Evolutionary conservation across 2,329 filamentous ascomycete genomes (phyloP), one percentile per base, ranked within the genome.

Genomic region (Sarocladium oryzae): DNA sequence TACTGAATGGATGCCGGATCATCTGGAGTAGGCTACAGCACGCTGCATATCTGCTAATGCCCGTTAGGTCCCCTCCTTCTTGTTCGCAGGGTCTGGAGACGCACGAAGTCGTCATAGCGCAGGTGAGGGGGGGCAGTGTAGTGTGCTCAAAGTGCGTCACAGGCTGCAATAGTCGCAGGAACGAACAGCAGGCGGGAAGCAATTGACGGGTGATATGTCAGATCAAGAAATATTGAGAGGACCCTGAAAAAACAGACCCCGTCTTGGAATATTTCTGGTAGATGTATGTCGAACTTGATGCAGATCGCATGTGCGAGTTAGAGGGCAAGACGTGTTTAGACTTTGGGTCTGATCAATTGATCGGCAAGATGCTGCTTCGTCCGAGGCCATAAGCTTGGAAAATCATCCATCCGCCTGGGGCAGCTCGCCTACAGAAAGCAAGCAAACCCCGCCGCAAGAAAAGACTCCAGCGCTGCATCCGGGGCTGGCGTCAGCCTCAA

Each of bases 81-180:
- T 23, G 16, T 20, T 23, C 4, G 26, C 8, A 33, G 43, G 26
- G 24, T 48, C 40, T 30, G 21, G 20, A 4, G 43, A 32, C 26
- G 43, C 43, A 48, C 18, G 9, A 21, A 9, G 43, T 48, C 43
- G 43, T 48, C 43, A 48, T 48, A 26, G 26, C n/a, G 43, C 43
- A 48, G 43, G 28, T 21, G 26, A 48, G 43, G 33, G n/a, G 4
- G 24, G 28, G 26, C 16, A 21, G 28, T n/a, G 10, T 24, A 7
- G 16, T 48, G 4, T 48, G 43, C 16, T 45, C 5, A 11, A 21
- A 4, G 15, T 32, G 43, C 43, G 43, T 33, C 28, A 48, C 15
- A 10, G 28, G 43, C 43, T 20, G 13, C 26, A 16, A 7, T 8
- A 21, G 6, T n/a, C 26, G 11, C 15, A 8, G 6, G 8, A 26